Evolutionary conservation across 2,329 filamentous ascomycete species (phyloP), one percentile per base, ranked within the genome.

Genomic region (Trichoderma hamatum): DNA sequence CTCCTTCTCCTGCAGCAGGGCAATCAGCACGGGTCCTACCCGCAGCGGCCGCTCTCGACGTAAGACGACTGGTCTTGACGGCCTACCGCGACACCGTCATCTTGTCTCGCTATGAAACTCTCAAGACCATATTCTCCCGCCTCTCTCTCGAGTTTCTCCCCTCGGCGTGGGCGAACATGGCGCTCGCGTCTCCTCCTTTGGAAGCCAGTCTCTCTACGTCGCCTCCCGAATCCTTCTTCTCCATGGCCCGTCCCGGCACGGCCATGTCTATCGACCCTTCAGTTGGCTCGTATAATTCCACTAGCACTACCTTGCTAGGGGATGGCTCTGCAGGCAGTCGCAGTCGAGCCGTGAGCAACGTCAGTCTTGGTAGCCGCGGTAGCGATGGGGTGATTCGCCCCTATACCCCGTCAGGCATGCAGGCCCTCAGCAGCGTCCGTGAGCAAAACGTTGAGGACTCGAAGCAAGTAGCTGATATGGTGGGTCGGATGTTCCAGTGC

Each of bases 401-500:
- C 2, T 87, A 85, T 70, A 87, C 85, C 5, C 84, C 84, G 2
- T 81, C 80, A 61, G 77, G 75, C 69, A 72, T 78, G 56, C 76
- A 80, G 58, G 76, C 77, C 5, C 76, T 82, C 26, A 79, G 78
- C 66, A 83, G 81, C 70, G 77, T 85, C 60, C 83, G 84, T 68
- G 85, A 89, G 75, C 86, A 88, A 74, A 88, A 88, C 75, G 82
- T 88, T 16, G 87, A 90, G 77, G 88, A 91, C 75, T 90, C 89
- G 60, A 87, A 93, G 77, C 89, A 96, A 76, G 89, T 98, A 66
- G 97, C 96, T 0, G 94, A 98, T 74, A 97, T 95, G 73, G 94
- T 97, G 0, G 96, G 94, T 0, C 86, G 95, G 62, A 97, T 99
- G 93, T 84, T 99, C 72, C 96, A 99, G 82, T 99, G 96, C 79